Conservation (phyloP, 2,329 filamentous ascomycete genomes). For the Akanthomyces uredinophilus region DNA sequence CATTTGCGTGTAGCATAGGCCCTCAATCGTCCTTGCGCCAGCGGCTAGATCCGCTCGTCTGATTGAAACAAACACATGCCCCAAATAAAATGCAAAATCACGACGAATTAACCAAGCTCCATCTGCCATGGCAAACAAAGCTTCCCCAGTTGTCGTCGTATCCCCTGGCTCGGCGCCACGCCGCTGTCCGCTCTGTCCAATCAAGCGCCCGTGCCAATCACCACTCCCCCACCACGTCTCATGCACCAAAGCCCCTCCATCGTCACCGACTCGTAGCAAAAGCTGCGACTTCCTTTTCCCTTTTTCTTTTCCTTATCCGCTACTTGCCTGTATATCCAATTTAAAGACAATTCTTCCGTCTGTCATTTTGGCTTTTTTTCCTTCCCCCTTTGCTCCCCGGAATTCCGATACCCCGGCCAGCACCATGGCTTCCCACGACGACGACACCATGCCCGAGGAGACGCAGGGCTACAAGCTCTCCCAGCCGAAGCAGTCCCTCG, state of each 20-base stretch:
- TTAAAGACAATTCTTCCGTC: background rate
- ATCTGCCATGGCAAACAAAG: background rate
- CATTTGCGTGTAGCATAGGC: background rate
- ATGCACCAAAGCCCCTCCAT: conserved; percentile 27
- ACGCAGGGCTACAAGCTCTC: conserved; percentile 97
- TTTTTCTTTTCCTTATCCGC: background rate
- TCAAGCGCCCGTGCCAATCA: conserved; percentile 6
- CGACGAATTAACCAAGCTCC: background rate
- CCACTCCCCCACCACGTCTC: conserved; percentile 12
- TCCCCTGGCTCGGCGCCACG: background rate
- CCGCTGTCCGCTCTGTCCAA: conserved; percentile 3
- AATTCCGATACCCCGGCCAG: conserved; percentile 21
- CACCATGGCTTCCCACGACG: conserved; percentile 63
- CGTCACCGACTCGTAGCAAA: conserved; percentile 27
- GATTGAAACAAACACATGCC: background rate
- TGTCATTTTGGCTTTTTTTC: background rate
- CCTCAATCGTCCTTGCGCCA: background rate
- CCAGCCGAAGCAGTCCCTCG: conserved; percentile 92
- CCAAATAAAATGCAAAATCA: background rate
- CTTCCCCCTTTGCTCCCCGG: conserved; percentile 14
- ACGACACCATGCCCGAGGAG: conserved; percentile 80
- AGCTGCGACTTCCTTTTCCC: conserved; percentile 17
- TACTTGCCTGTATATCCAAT: background rate
- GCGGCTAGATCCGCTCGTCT: background rate
- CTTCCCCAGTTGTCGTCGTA: background rate